phyloP scores from a whole-genome alignment of 306 rosid species.

The Abrus pulchellus region DNA sequence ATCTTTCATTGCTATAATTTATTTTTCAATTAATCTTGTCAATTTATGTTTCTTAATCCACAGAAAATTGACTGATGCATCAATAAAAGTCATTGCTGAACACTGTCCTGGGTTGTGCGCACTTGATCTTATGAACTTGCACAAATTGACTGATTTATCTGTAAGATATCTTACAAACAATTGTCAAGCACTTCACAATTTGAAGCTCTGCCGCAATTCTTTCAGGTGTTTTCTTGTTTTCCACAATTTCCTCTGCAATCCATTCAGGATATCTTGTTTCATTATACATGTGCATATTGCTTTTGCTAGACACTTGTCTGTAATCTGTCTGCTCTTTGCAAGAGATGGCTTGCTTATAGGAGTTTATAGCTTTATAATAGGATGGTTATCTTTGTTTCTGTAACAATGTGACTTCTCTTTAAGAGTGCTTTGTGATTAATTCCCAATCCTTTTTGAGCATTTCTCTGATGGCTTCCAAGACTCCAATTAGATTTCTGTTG shows the following conservation, averaged over 20 bases:
- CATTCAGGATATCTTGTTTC: neutral
- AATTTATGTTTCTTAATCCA: constrained; percentile 44
- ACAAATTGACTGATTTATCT: constrained; percentile 70
- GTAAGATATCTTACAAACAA: constrained; percentile 73
- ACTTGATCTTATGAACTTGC: constrained; percentile 67
- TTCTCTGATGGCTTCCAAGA: constrained; percentile 14
- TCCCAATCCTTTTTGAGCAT: neutral
- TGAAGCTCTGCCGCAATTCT: constrained; percentile 66
- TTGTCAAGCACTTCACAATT: constrained; percentile 62
- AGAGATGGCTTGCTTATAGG: neutral
- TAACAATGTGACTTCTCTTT: constrained; percentile 11
- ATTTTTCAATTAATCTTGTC: constrained; percentile 28
- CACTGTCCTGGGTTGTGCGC: constrained; percentile 62
- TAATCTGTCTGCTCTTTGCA: constrained; percentile 30
- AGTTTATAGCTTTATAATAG: constrained; percentile 17
- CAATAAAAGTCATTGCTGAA: constrained; percentile 72
- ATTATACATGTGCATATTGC: constrained; percentile 1
- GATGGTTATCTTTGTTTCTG: constrained; percentile 28
- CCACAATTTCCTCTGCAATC: neutral
- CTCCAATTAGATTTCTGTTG: neutral
- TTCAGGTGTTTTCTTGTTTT: constrained; percentile 69
- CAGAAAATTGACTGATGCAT: constrained; percentile 83
- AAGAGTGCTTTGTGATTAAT: neutral
- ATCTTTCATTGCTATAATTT: constrained; percentile 14
- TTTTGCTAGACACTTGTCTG: constrained; percentile 14